These are phyloP conservation scores for Diaporthe eres DNA, from an alignment of 2,329 filamentous ascomycete genomes.

Conservation along the genomic window DNA sequence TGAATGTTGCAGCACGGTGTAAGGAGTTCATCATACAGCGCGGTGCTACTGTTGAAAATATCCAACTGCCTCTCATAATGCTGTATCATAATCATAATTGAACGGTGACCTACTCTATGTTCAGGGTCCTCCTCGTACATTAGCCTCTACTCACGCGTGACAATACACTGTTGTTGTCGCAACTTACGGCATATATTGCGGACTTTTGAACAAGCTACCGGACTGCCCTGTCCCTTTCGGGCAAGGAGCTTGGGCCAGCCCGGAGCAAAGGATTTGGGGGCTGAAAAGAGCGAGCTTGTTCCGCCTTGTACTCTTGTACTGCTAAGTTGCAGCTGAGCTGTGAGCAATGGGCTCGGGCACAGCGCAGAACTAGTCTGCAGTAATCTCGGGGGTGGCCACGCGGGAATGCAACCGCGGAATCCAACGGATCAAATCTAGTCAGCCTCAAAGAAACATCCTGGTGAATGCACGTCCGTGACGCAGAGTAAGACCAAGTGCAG, in stretches of 20 bases:
- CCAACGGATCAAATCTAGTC: not conserved
- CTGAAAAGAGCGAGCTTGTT: not conserved
- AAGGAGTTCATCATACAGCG: not conserved
- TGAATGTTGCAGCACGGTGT: not conserved
- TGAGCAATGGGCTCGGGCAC: not conserved
- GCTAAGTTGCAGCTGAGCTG: not conserved
- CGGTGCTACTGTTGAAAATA: not conserved
- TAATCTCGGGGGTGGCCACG: slow-evolving; percentile 28
- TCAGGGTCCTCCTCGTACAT: not conserved
- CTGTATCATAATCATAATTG: not conserved
- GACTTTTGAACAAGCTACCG: not conserved
- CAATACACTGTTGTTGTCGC: no score
- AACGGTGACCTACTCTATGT: not conserved
- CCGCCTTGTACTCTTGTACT: not conserved
- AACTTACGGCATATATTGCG: not conserved
- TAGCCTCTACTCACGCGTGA: not conserved
- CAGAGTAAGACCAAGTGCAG: not conserved
- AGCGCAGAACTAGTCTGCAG: not conserved
- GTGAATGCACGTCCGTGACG: not conserved
- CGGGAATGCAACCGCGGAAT: slow-evolving; percentile 22
- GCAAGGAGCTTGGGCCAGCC: slow-evolving; percentile 38
- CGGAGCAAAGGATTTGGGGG: not conserved
- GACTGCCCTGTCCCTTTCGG: not conserved
- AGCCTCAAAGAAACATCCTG: not conserved
- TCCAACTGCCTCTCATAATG: not conserved